Evolutionary conservation across 495 filamentous ascomycete species (phyloP), one percentile per base, ranked within the genome.

Genomic region (Hypoxylon cercidicola): DNA sequence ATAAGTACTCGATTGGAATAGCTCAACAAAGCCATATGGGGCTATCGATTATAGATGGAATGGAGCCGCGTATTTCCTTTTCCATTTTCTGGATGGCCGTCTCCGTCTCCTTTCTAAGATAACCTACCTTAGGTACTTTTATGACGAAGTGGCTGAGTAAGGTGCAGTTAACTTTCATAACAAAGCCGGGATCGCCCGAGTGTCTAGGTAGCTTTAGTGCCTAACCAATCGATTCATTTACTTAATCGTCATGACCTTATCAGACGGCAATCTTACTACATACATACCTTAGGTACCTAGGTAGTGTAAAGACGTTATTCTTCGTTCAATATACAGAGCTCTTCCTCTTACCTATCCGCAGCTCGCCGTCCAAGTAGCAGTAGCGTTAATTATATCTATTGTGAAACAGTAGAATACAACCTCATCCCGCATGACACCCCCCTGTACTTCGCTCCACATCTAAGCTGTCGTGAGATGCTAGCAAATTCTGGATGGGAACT

Each of bases 121-220:
- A n/a, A n/a, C n/a, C n/a, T n/a, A n/a, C n/a, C n/a, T n/a, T n/a
- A n/a, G n/a, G n/a, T n/a, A n/a, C n/a, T n/a, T n/a, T n/a, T 10
- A 37, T 55, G 59, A 55, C 44, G 37, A 54, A 30, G 49, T 61
- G 49, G 58, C 58, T 54, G n/a, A n/a, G n/a, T n/a, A n/a, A n/a
- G n/a, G n/a, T 53, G 15, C 49, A 34, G 19, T 46, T 30, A 8
- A 32, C 4, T 18, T 4, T 18, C 12, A 11, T 30, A 47, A 28
- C 23, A 28, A 47, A 47, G 21, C 45, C 23, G 45, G 25, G 12
- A 2, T 13, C 1, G 10, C 8, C 30, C 30, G 30, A 32, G 7
- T 32, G 30, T 32, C 30, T n/a, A n/a, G n/a, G n/a, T 28, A 28
- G 25, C 25, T 28, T 28, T 7, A 11, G 4, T 10, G 30, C 3